phyloP scores from a whole-genome alignment of 2,329 filamentous ascomycete species.

The Mycocentrospora acerina region DNA sequence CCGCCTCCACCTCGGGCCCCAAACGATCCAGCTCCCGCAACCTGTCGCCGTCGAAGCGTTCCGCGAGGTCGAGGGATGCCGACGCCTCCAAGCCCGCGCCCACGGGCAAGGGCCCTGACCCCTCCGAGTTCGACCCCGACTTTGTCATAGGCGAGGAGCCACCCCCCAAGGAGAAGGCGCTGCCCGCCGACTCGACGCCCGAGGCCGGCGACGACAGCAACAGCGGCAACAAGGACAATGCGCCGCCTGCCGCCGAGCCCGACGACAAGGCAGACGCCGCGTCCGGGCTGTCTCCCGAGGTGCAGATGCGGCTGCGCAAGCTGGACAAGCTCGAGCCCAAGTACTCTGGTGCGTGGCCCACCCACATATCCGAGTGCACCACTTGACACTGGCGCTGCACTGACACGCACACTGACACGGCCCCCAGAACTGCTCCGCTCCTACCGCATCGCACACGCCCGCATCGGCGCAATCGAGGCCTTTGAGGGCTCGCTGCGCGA shows the following conservation, averaged over 20 bases:
- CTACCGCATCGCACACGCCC: slow-evolving; percentile 86
- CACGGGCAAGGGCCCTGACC: slow-evolving; percentile 68
- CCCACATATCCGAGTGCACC: background rate
- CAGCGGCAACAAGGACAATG: slow-evolving; percentile 34
- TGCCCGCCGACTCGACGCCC: slow-evolving; percentile 17
- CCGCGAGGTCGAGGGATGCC: slow-evolving; percentile 32
- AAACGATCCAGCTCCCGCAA: slow-evolving; percentile 49
- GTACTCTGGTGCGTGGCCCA: slow-evolving; percentile 66
- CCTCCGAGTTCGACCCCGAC: slow-evolving; percentile 81
- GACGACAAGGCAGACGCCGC: slow-evolving; percentile 30
- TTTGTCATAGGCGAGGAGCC: slow-evolving; percentile 85
- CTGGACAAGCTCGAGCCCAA: slow-evolving; percentile 87
- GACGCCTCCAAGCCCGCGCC: slow-evolving; percentile 39
- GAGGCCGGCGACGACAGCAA: slow-evolving; percentile 32
- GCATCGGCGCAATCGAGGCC: slow-evolving; percentile 83
- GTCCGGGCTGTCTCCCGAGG: slow-evolving; percentile 70
- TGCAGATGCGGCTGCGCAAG: slow-evolving; percentile 74
- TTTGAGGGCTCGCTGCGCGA: slow-evolving; percentile 92
- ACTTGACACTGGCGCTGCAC: slow-evolving; percentile 4
- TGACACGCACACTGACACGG: slow-evolving; percentile 12
- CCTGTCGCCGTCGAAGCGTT: slow-evolving; percentile 41
- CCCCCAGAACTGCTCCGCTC: slow-evolving; percentile 80
- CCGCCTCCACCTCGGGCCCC: slow-evolving; percentile 44
- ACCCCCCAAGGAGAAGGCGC: slow-evolving; percentile 47
- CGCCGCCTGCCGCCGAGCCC: slow-evolving; percentile 29